Base-by-base conservation (phyloP, 345 rosid genomes). In the Mercurialis annua region DNA sequence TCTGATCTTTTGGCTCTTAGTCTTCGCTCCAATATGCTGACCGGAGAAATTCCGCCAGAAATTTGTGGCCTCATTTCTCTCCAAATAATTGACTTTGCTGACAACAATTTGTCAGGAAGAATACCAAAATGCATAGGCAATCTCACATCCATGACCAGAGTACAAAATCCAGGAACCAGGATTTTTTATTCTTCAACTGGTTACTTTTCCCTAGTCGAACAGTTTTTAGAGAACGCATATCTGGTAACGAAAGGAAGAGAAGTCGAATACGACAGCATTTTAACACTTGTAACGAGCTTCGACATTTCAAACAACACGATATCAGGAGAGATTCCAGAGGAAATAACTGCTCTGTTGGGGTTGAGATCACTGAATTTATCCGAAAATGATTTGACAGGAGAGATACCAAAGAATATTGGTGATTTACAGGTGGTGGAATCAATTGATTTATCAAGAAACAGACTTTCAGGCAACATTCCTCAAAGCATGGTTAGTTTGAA, bases 281-380 rank as follows among this genome's bases (percentile, higher is more conserved):
- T 60, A 24, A 38, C 64, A 38, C 14, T 60, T 31, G 50, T 42
- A 24, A 59, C 63, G 2, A 59, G 48, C 44, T n/a, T 59, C 47
- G 63, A 58, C 44, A 7, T 58, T 58, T 58, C 47, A 1, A 38
- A 17, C 63, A 59, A 60, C 50, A 60, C 21, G 5, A 23, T 60
- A 14, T 60, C 49, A 60, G 49, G 50, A 29, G 30, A 60, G 6
- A 23, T 42, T 40, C 48, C 49, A 15, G 64, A 42, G 5, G 50
- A 60, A 24, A 4, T 60, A 60, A 60, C 64, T 16, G 10, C n/a
- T 60, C 49, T 60, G 26, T 40, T 42, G 5, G 49, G 64, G 7
- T 26, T 60, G 10, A 15, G 49, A 17, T 59, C 14, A 8, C 38
- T 60, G 64, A 60, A 60, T 42, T 15, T 60, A 5, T 60, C 64